phyloP scores from a whole-genome alignment of 176 grass and related monocot genomes.

The Paspalum notatum region DNA sequence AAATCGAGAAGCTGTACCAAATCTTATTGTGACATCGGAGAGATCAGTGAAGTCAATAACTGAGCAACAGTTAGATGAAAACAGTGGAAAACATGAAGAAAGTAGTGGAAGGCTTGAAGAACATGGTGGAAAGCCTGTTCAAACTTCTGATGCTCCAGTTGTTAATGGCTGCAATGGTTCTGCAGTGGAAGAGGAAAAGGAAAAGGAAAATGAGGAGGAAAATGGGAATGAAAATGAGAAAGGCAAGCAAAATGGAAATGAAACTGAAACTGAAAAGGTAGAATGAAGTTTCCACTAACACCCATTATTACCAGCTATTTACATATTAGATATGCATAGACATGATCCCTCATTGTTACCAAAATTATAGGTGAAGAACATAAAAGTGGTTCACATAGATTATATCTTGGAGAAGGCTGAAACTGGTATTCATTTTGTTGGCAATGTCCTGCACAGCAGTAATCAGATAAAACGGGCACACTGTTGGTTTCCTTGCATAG shows the following conservation, averaged over 20 bases:
- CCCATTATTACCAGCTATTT: constrained; percentile 20
- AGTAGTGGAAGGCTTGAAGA: constrained; percentile 44
- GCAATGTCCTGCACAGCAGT: constrained; percentile 67
- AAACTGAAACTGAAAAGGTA: constrained; percentile 51
- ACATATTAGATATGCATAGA: constrained; percentile 3
- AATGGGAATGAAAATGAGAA: constrained; percentile 34
- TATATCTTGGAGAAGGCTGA: constrained; percentile 86
- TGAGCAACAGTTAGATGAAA: constrained; percentile 59
- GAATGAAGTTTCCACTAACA: constrained; percentile 13
- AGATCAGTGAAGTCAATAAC: constrained; percentile 57
- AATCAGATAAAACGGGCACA: constrained; percentile 75
- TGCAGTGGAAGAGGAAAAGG: constrained; percentile 43
- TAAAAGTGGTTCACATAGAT: constrained; percentile 84
- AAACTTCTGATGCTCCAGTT: constrained; percentile 48
- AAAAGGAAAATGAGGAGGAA: constrained; percentile 27
- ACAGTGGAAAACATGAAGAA: constrained; percentile 53
- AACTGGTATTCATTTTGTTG: constrained; percentile 86
- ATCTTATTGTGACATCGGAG: constrained; percentile 71
- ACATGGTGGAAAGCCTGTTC: constrained; percentile 36
- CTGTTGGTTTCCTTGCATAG: constrained; percentile 98
- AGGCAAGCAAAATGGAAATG: constrained; percentile 18
- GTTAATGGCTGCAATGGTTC: constrained; percentile 69
- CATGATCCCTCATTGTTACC: constrained; percentile 30
- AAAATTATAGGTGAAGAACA: constrained; percentile 68
- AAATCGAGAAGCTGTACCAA: constrained; percentile 71